phyloP scores from a whole-genome alignment of 208 protist species.

The Leishmania amazonensis region DNA sequence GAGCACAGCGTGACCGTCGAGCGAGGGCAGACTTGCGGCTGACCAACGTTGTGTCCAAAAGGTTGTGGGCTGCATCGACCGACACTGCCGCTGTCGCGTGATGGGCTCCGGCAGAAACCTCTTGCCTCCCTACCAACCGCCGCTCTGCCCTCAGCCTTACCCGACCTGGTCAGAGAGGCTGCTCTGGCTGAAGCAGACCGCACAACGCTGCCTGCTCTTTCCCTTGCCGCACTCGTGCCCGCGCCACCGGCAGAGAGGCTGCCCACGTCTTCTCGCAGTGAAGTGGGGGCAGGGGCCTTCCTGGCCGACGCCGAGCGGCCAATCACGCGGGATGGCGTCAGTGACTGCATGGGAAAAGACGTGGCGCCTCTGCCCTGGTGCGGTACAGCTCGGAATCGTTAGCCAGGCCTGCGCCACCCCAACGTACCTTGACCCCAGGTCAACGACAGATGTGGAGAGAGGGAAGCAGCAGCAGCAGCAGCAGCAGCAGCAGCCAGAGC shows the following conservation, averaged over 20 bases:
- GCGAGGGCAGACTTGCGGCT: background rate
- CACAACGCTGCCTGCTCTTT: background rate
- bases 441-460: background rate
- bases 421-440: background rate
- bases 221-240: background rate
- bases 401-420: background rate
- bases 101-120: background rate
- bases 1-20: background rate
- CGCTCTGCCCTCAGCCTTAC: background rate
- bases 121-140: background rate
- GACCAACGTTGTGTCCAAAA: background rate
- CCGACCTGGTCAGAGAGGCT: background rate
- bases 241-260: background rate
- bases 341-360: constrained; percentile 2
- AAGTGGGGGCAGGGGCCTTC: background rate
- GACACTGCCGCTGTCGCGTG: background rate
- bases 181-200: too few relatives aligned
- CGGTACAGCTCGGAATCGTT: background rate
- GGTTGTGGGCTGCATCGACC: background rate
- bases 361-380: background rate
- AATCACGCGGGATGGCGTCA: background rate
- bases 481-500: background rate
- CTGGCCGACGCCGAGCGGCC: background rate
- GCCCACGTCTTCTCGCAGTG: background rate
- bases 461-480: background rate